phyloP scores from a whole-genome alignment of 495 filamentous ascomycete genomes.

The Endocarpon pusillum region DNA sequence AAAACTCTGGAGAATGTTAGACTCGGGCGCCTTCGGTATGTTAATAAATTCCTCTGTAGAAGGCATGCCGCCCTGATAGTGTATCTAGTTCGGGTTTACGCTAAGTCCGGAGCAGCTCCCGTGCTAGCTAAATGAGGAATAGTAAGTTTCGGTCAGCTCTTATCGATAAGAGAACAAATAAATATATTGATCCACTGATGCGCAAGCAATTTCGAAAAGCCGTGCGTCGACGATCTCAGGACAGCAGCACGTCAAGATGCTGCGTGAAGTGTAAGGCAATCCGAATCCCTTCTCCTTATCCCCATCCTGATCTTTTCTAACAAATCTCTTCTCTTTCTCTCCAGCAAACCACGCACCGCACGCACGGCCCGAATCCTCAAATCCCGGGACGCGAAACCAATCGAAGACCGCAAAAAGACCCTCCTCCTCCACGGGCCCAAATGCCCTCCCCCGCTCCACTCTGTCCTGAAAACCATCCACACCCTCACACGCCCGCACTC shows the following conservation, averaged over 20 bases:
- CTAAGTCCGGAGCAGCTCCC: too few relatives aligned
- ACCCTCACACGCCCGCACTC: slow-evolving; percentile 61
- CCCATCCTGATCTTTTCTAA: neutral
- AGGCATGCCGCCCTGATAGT: too few relatives aligned
- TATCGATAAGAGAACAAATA: too few relatives aligned
- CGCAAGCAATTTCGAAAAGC: too few relatives aligned
- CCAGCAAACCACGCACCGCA: slow-evolving; percentile 78
- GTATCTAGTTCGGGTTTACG: too few relatives aligned
- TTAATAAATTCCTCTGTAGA: too few relatives aligned
- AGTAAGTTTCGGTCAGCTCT: too few relatives aligned
- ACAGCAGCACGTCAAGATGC: slow-evolving; percentile 28
- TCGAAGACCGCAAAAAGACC: slow-evolving; percentile 74
- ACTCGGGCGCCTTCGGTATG: too few relatives aligned
- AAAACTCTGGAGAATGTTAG: too few relatives aligned
- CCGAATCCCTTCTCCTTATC: slow-evolving; percentile 3
- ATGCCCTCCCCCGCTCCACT: slow-evolving; percentile 60
- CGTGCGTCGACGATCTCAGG: too few relatives aligned
- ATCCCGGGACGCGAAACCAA: slow-evolving; percentile 69
- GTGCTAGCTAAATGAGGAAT: too few relatives aligned
- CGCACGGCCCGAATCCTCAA: slow-evolving; percentile 88
- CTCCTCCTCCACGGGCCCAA: slow-evolving; percentile 74
- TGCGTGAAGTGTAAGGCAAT: slow-evolving; percentile 30
- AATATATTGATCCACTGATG: too few relatives aligned
- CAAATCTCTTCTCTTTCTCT: slow-evolving; percentile 2
- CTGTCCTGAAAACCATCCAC: slow-evolving; percentile 66